Conservation (phyloP, 23 red algal genomes). For the Pyropia yezoensis region DNA sequence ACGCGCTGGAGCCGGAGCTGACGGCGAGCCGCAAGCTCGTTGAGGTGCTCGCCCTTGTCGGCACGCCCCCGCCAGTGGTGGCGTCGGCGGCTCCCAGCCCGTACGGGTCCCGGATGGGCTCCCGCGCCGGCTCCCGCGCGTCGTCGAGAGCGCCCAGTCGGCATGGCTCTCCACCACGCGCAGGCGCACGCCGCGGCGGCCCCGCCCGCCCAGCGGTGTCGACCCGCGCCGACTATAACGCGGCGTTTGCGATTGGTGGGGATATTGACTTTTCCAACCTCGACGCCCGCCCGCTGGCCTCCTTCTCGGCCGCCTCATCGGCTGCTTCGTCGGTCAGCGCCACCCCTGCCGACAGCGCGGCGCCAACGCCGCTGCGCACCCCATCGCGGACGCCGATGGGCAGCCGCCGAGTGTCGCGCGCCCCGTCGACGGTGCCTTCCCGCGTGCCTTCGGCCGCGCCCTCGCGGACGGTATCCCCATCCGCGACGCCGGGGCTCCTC, state of each 20-base stretch:
- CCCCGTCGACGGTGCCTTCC: too few species aligned
- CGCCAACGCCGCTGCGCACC: too few species aligned
- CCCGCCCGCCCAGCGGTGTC: constrained; percentile 1
- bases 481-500: too few species aligned
- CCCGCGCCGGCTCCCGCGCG: constrained; percentile 19
- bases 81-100: constrained; percentile 23
- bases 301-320: too few species aligned
- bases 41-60: constrained; percentile 31
- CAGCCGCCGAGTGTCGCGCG: too few species aligned
- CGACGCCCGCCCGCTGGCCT: background rate
- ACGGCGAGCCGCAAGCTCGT: constrained; percentile 22
- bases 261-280: constrained; percentile 30
- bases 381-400: too few species aligned
- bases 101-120: constrained; percentile 16
- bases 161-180: constrained; percentile 15
- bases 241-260: constrained; percentile 17
- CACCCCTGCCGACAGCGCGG: too few species aligned
- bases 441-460: too few species aligned
- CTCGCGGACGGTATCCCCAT: too few species aligned
- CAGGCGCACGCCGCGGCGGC: background rate
- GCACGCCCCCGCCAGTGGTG: constrained; percentile 19
- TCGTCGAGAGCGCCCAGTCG: constrained; percentile 1
- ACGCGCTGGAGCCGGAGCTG: constrained; percentile 13
- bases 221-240: background rate
- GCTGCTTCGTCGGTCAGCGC: too few species aligned